Evolutionary conservation across 805 yeast genomes (phyloP).

Genomic region (Candida ipomoeae): DNA sequence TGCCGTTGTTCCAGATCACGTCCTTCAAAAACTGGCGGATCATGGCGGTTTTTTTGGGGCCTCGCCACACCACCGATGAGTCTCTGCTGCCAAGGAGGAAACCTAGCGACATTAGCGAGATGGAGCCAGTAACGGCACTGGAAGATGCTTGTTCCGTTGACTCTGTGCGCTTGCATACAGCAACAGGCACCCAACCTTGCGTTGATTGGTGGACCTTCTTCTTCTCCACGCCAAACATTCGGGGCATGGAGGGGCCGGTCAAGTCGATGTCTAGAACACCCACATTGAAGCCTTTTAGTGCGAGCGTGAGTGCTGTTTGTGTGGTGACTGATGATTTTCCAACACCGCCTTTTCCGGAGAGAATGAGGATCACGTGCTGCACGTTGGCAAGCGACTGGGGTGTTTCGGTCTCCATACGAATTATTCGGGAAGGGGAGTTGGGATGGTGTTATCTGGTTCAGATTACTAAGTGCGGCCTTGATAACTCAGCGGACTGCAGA

Average conservation of each 20-base stretch:
- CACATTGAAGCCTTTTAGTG: conserved; percentile 67
- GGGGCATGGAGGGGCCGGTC: conserved; percentile 94
- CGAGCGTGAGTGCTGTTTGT: conserved; percentile 82
- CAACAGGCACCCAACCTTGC: conserved; percentile 91
- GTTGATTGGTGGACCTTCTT: conserved; percentile 76
- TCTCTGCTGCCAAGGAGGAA: conserved; percentile 81
- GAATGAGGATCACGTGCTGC: conserved; percentile 72
- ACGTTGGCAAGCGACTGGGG: conserved; percentile 46
- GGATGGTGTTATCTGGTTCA: not conserved
- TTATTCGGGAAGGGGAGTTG: not conserved
- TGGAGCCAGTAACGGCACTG: conserved; percentile 27
- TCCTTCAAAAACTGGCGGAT: conserved; percentile 87
- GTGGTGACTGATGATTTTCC: conserved; percentile 96
- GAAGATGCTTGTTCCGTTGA: not conserved
- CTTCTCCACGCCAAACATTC: conserved; percentile 90
- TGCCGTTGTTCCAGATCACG: conserved; percentile 74
- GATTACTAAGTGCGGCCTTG: not conserved
- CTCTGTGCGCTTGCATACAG: conserved; percentile 21
- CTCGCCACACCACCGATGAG: conserved; percentile 95
- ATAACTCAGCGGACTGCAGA: not conserved
- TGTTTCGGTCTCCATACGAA: conserved; percentile 2
- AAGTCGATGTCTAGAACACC: conserved; percentile 94
- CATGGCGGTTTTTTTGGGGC: conserved; percentile 98
- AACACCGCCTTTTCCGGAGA: conserved; percentile 96
- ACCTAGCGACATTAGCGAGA: conserved; percentile 83